These are phyloP conservation scores for Camellia oleifera DNA, from an alignment of 179 eudicot genomes.

Conservation along the genomic window DNA sequence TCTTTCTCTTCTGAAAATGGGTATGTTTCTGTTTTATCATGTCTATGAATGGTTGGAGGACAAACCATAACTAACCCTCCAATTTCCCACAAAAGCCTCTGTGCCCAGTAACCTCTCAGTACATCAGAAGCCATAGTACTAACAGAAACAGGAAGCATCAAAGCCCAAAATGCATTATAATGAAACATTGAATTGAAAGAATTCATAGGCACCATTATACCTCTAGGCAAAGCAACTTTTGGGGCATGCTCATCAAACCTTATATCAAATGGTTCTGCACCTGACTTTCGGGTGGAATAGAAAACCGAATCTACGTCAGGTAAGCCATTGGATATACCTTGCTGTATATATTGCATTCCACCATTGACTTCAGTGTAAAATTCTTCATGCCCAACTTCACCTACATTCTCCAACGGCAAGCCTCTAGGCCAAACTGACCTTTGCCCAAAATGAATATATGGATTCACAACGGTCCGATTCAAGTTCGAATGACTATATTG, in stretches of 20 bases:
- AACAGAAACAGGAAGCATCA: constrained; percentile 95
- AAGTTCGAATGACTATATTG: constrained; percentile 74
- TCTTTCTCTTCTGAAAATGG: constrained; percentile 96
- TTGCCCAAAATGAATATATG: constrained; percentile 93
- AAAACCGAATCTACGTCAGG: constrained; percentile 97
- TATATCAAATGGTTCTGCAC: constrained; percentile 68
- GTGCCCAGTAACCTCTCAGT: constrained; percentile 90
- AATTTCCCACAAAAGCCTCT: constrained; percentile 91
- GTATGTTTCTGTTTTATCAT: constrained; percentile 60
- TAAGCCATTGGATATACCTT: constrained; percentile 90
- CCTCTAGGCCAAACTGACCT: constrained; percentile 98
- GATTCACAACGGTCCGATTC: constrained; percentile 87
- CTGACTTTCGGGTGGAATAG: constrained; percentile 74
- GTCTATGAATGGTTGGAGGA: constrained; percentile 88
- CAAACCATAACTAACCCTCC: constrained; percentile 80
- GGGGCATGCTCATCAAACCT: constrained; percentile 82
- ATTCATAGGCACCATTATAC: constrained; percentile 83
- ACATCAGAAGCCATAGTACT: constrained; percentile 98
- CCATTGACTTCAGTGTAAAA: constrained; percentile 74
- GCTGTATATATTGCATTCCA: constrained; percentile 87
- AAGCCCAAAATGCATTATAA: constrained; percentile 81
- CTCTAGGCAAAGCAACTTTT: constrained; percentile 89
- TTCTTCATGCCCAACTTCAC: constrained; percentile 80
- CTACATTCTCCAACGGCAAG: constrained; percentile 87
- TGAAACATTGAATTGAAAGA: constrained; percentile 86